Percentiles rank a stretch among this genome's conserved stretches.
phyloP scores from a whole-genome alignment of 345 rosid genomes.

The Populus deltoides region DNA sequence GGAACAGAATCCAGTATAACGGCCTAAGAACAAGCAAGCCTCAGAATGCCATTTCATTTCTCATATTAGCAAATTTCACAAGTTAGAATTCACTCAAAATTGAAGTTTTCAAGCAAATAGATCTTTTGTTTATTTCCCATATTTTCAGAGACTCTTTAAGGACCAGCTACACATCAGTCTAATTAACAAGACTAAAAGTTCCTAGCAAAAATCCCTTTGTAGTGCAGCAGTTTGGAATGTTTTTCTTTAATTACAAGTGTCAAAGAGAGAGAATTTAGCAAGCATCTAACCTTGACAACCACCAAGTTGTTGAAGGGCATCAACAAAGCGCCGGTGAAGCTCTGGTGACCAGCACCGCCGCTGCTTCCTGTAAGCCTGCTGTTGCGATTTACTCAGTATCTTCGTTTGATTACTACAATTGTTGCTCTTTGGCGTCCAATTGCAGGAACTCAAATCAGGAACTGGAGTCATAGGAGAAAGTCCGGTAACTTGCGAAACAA shows the following conservation, averaged over 20 bases:
- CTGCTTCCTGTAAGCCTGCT: slow-evolving; percentile 50
- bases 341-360: slow-evolving; percentile 82
- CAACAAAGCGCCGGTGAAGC: slow-evolving; percentile 65
- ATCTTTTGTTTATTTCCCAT: not conserved
- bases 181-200: not conserved
- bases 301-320: slow-evolving; percentile 68
- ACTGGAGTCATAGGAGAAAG: slow-evolving; percentile 41
- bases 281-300: slow-evolving; percentile 57
- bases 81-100: not conserved
- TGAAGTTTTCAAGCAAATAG: not conserved
- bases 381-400: slow-evolving; percentile 26
- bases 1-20: not conserved
- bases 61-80: not conserved
- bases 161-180: not conserved
- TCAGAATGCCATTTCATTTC: not conserved
- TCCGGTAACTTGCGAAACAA: slow-evolving; percentile 32
- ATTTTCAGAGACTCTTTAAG: not conserved
- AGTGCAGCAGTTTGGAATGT: not conserved
- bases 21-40: not conserved
- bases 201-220: not conserved
- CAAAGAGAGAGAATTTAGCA: not conserved
- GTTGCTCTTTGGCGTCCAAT: slow-evolving; percentile 14
- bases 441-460: slow-evolving; percentile 27
- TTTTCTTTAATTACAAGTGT: not conserved
- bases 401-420: slow-evolving; percentile 17